phyloP scores from a whole-genome alignment of 208 protist species.

The Leishmania turanica region DNA sequence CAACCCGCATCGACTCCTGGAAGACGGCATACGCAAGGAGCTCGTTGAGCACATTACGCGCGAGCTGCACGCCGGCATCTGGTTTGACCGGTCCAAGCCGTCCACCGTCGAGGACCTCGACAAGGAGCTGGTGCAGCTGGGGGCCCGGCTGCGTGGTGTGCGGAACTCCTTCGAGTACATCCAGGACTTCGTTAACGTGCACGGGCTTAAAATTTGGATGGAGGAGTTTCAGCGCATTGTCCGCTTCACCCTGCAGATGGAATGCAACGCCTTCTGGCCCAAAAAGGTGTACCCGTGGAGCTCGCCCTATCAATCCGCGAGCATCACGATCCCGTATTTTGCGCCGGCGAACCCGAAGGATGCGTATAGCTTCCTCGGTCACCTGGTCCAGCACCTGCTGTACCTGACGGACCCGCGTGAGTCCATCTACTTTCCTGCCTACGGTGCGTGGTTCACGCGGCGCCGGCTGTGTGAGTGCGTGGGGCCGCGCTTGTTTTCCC shows the following conservation, averaged over 20 bases:
- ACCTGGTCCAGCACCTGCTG: conserved; percentile 92
- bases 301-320: conserved; percentile 90
- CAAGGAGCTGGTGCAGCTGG: conserved; percentile 77
- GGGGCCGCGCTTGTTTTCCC: conserved; percentile 85
- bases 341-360: conserved; percentile 26
- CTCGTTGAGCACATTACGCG: conserved; percentile 83
- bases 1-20: conserved; percentile 96
- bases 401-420: conserved; percentile 76
- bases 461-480: conserved; percentile 64
- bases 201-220: conserved; percentile 97
- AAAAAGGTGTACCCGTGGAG: conserved; percentile 93
- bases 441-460: conserved; percentile 89
- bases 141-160: conserved; percentile 89
- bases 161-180: conserved; percentile 96
- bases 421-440: conserved; percentile 82
- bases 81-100: conserved; percentile 55
- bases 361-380: conserved; percentile 91
- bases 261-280: conserved; percentile 95
- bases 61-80: conserved; percentile 71
- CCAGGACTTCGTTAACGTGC: conserved; percentile 97
- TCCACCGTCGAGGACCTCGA: conserved; percentile 53
- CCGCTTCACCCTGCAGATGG: conserved; percentile 97
- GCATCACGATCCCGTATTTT: conserved; percentile 95
- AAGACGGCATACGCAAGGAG: conserved; percentile 97
- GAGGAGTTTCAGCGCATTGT: conserved; percentile 97